Evolutionary conservation across 441 rosid species (phyloP), one percentile per base, ranked within the genome.

Genomic region (Corymbia citriodora): DNA sequence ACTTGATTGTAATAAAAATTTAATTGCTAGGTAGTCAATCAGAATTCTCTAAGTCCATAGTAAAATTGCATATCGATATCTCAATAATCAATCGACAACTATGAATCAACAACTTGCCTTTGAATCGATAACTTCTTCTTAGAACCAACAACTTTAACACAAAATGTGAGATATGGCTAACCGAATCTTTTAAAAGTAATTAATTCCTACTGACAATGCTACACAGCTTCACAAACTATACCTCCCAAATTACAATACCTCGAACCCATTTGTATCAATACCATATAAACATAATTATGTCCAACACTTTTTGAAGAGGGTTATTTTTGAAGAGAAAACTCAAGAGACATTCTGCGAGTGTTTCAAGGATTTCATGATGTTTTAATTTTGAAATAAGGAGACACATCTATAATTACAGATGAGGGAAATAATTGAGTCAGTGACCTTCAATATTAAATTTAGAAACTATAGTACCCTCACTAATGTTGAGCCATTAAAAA

Each of bases 121-220:
- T 59, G 10, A 59, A 25, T 59, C 3, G 14, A 59, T 59, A 59
- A 59, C n/a, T 59, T 59, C n/a, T 25, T 25, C 65, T 10, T 25
- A 25, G 23, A 59, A 59, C 25, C 0, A 3, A 29, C 14, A 25
- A 59, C 65, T 59, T 59, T 29, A 1, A 25, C 25, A 59, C n/a
- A 59, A 59, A 29, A 59, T 1, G 65, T 59, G n/a, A 59, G 65
- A 59, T 59, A 59, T 59, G 65, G 25, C 65, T 59, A 59, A 25
- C n/a, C 0, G 6, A 6, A 25, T 59, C 14, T 23, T 29, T 25
- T 23, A 23, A 29, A 59, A 29, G 25, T 59, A 29, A 59, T 59
- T 59, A 59, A 13, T 59, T 25, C 25, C n/a, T 1, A 0, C 14
- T 7, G 10, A 59, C 3, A 3, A 5, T 23, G 65, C n/a, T 25